Evolutionary conservation across 2,329 filamentous ascomycete genomes (phyloP), one percentile per base, ranked within the genome.

Genomic region (Colletotrichum theobromicola): DNA sequence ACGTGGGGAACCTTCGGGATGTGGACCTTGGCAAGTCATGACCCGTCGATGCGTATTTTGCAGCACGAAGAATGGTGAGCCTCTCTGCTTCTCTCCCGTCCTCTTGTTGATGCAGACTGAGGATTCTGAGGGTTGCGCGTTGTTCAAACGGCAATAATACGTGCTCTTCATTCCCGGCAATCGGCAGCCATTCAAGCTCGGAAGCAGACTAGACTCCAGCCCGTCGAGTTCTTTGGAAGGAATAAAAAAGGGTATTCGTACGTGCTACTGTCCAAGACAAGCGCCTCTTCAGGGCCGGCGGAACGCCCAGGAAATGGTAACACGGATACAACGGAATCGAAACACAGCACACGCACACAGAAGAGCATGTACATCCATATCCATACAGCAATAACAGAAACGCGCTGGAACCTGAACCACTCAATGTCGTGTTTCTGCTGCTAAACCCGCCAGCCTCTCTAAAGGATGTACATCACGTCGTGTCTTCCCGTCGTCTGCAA

Each of bases 311-410:
- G 18, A 50, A 62, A 35, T 30, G 68, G 42, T n/a, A 50, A 58
- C 67, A 37, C 58, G 62, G 68, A 34, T 65, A 50, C 67, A 28
- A 74, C 72, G 62, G 53, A 62, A 61, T 61, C 61, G 50, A 68
- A 67, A 67, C 64, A 67, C 64, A n/a, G 28, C 46, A 66, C 63
- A 67, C 46, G 57, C 69, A 67, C 24, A 53, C 26, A 64, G 4
- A 7, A 50, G n/a, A 50, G 42, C n/a, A n/a, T n/a, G n/a, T 21
- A 50, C 42, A 50, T 21, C 42, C 42, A 50, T 50, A 50, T 21
- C 30, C 30, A 30, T 30, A 21, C n/a, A 46, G 42, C 42, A 46
- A 46, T n/a, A 7, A 0, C n/a, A 21, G 10, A 18, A 46, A 21
- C 18, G 18, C n/a, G n/a, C n/a, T n/a, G 18, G n/a, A 9, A 58